Evolutionary conservation across 345 rosid genomes (phyloP), one percentile per base, ranked within the genome.

Genomic region (Syzygium oleosum): DNA sequence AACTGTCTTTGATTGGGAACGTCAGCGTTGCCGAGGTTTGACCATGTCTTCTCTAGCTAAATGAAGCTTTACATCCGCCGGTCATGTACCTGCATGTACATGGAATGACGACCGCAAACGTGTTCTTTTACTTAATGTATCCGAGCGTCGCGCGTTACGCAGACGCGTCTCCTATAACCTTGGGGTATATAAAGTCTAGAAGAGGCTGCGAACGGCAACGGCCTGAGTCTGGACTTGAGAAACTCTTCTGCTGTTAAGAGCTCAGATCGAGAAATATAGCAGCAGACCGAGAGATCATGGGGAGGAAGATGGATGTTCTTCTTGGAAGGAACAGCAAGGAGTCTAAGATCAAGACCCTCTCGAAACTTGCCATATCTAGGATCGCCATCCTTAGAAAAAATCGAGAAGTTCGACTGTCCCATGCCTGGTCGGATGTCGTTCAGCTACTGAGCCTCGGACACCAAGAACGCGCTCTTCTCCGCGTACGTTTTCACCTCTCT

Each of bases 361-460:
- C 88, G 23, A 94, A 91, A 55, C 92, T 94, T 52, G 93, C 95
- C 46, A 85, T 92, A 56, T 90, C 94, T 9, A 91, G 95, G 90
- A 88, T 87, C n/a, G 85, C 91, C 46, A 84, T 94, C 46, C 90
- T 95, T 85, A 91, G 87, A 87, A 95, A 89, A 73, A 93, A 91
- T 87, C 92, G 85, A 55, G 90, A 88, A 77, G 92, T 85, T n/a
- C 89, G 92, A 17, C 89, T 23, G 85, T 90, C 88, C 17, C 91
- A 89, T 43, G 93, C 94, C 9, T 91, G 90, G 85, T 92, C 95
- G 43, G 95, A 95, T 85, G 93, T 89, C 31, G 4, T 87, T 55
- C 89, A 95, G 88, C 94, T 94, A 59, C 91, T 93, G 58, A 87
- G 90, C 29, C 94, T 90, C 13, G 94, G 94, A 19, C 92, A 91